phyloP scores from a whole-genome alignment of 106 monocot genomes.

The Cymbidium sinense region DNA sequence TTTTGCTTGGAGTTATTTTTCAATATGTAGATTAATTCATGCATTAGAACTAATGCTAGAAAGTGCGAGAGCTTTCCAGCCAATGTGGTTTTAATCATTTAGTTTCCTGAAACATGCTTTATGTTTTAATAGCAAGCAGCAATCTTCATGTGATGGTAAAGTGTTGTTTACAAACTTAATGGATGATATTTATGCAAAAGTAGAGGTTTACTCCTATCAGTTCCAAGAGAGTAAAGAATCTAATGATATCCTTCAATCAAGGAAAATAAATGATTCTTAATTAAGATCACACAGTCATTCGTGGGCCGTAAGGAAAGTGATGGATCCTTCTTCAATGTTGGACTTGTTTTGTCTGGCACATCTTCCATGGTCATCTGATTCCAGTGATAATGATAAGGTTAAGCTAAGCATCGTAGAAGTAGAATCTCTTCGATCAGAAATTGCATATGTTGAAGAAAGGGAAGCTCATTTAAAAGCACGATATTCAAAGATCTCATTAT shows the following conservation, averaged over 20 bases:
- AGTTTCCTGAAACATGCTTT: too few relatives aligned
- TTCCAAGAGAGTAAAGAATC: constrained; percentile 44
- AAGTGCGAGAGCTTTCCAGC: neutral
- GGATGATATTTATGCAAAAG: too few relatives aligned
- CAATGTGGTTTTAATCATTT: neutral
- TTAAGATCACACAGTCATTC: constrained; percentile 49
- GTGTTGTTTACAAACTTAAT: constrained; percentile 18
- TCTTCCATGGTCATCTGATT: constrained; percentile 62
- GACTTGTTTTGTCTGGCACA: constrained; percentile 60
- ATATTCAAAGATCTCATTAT: too few relatives aligned
- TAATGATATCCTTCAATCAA: constrained; percentile 26
- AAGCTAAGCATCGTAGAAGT: constrained; percentile 62
- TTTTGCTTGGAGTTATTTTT: too few relatives aligned
- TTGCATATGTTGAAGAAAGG: constrained; percentile 78
- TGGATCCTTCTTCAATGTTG: constrained; percentile 59
- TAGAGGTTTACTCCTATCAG: constrained; percentile 60
- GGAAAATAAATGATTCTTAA: constrained; percentile 26
- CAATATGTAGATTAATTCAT: neutral
- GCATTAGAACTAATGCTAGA: neutral
- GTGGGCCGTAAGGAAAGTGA: constrained; percentile 39
- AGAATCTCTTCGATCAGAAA: constrained; percentile 73
- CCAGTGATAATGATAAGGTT: constrained; percentile 45
- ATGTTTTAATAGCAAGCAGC: neutral
- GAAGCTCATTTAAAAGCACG: constrained; percentile 78
- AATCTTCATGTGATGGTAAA: neutral